These are phyloP conservation scores for Trichoderma pleuroti DNA, from an alignment of 2,329 filamentous ascomycete genomes.

Conservation along the genomic window DNA sequence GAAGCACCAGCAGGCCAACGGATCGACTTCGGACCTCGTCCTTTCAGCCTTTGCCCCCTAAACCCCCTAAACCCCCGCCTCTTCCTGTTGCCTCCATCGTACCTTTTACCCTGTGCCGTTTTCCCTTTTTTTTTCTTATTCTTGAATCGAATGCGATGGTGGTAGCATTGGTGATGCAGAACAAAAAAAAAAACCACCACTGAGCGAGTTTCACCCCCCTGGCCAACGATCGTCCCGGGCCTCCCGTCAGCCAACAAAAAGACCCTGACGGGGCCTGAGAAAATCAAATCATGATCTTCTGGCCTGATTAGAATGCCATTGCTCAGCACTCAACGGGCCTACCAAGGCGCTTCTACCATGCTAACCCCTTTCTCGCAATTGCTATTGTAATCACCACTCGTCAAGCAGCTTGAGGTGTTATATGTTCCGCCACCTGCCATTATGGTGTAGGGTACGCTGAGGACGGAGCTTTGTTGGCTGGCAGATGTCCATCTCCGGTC, in stretches of 20 bases:
- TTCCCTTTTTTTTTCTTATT: background rate
- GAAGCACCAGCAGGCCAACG: background rate
- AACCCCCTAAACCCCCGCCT: background rate
- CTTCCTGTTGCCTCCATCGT: background rate
- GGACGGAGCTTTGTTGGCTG: background rate
- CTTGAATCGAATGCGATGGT: background rate
- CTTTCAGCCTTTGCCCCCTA: background rate
- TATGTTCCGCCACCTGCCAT: background rate
- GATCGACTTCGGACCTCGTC: background rate
- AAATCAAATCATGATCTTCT: conserved; percentile 3
- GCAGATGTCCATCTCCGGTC: background rate
- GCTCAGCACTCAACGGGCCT: background rate
- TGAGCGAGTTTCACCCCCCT: background rate
- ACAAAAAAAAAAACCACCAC: background rate
- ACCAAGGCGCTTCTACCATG: background rate
- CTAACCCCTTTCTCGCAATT: background rate
- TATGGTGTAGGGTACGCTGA: background rate
- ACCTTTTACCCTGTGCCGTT: background rate
- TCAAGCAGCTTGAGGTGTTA: background rate
- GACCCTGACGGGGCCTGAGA: background rate
- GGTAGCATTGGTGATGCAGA: background rate
- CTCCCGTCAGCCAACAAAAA: conserved; percentile 10
- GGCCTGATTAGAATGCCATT: background rate
- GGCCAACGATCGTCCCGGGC: conserved; percentile 4
- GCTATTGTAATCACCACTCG: background rate